A percentile compares a stretch with the other conserved stretches of the same genome.
phyloP scores from a whole-genome alignment of 148 eudicot species.

The Salicornia ramosissima region DNA sequence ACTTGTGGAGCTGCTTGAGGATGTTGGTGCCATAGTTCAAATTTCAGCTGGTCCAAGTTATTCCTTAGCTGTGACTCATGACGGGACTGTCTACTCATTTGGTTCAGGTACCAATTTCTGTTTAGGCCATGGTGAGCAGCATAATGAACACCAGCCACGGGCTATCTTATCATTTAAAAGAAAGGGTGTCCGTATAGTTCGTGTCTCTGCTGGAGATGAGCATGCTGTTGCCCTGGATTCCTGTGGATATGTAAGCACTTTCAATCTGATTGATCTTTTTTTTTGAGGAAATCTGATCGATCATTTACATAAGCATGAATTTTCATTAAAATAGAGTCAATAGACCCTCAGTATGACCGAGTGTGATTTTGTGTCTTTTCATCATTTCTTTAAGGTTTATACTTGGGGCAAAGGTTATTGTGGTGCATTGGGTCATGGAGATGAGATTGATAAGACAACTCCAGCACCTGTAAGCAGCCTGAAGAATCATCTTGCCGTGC shows the following conservation, averaged over 20 bases:
- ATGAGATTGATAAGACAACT: constrained; percentile 84
- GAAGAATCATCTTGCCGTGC: constrained; percentile 66
- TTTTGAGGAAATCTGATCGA: constrained; percentile 7
- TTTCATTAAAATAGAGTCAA: background rate
- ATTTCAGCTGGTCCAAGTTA: constrained; percentile 88
- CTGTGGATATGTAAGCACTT: constrained; percentile 59
- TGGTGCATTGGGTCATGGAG: constrained; percentile 95
- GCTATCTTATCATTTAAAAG: constrained; percentile 60
- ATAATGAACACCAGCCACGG: constrained; percentile 71
- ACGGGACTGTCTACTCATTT: constrained; percentile 77
- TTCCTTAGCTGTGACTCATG: constrained; percentile 55
- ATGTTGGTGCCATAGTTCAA: constrained; percentile 57
- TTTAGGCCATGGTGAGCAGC: constrained; percentile 93
- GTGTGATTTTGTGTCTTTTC: constrained; percentile 12
- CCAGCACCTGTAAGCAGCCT: constrained; percentile 57
- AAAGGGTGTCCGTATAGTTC: constrained; percentile 68
- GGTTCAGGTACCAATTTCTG: constrained; percentile 87
- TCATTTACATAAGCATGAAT: background rate
- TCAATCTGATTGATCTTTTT: background rate
- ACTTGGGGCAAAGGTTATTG: constrained; percentile 99
- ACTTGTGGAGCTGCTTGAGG: constrained; percentile 48
- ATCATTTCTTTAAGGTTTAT: constrained; percentile 52
- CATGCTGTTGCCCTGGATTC: constrained; percentile 97
- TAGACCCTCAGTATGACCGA: background rate
- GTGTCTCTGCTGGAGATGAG: constrained; percentile 96